phyloP scores from a whole-genome alignment of 805 yeast genomes.

The Suhomyces prunicola region DNA sequence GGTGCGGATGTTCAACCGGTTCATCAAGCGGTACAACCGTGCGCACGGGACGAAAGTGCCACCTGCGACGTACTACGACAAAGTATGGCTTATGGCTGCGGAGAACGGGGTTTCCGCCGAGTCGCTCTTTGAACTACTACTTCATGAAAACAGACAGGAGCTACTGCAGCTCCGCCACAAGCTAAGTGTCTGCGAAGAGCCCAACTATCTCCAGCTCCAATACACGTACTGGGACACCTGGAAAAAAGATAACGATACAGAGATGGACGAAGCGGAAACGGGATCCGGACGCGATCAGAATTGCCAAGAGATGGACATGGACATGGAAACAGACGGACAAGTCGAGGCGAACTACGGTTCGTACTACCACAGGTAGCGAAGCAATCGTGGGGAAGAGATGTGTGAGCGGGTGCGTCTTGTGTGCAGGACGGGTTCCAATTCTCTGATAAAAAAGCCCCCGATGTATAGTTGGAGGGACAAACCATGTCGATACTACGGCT shows the following conservation, averaged over 20 bases:
- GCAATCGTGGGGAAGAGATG: neutral
- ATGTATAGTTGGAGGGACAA: neutral
- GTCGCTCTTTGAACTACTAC: conserved; percentile 24
- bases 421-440: neutral
- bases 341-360: conserved; percentile 18
- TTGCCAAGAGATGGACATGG: neutral
- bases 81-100: conserved; percentile 20
- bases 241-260: neutral
- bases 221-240: neutral
- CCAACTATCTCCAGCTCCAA: neutral
- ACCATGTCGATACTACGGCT: conserved; percentile 7
- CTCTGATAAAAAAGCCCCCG: neutral
- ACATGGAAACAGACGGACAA: neutral
- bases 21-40: conserved; percentile 27
- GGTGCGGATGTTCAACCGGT: conserved; percentile 33
- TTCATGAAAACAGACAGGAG: conserved; percentile 26
- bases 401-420: neutral
- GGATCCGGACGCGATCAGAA: neutral
- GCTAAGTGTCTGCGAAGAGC: neutral
- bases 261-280: neutral
- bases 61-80: conserved; percentile 20
- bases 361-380: conserved; percentile 11
- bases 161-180: conserved; percentile 12
- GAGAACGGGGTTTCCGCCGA: conserved; percentile 17
- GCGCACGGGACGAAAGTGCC: conserved; percentile 13